Conservation (phyloP, 805 yeast species). For the Yarrowia keelungensis region DNA sequence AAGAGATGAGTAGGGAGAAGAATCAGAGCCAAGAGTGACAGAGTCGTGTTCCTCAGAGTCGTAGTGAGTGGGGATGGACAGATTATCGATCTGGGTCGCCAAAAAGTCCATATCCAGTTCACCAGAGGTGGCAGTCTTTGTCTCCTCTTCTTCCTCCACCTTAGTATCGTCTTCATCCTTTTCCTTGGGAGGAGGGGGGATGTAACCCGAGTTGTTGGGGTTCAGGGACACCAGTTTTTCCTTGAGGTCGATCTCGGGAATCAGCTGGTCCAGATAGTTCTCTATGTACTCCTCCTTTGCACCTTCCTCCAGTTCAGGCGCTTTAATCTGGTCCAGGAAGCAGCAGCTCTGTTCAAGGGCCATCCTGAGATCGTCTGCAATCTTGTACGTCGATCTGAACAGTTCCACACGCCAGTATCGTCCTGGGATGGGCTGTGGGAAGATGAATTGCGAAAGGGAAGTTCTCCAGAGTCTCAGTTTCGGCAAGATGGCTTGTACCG, state of each 20-base stretch:
- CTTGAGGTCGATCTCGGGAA: slow-evolving; percentile 9
- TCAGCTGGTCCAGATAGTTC: slow-evolving; percentile 18
- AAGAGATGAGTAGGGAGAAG: slow-evolving; percentile 21
- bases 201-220: slow-evolving; percentile 31
- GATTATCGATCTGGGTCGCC: slow-evolving; percentile 9
- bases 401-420: slow-evolving; percentile 68
- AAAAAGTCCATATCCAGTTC: slow-evolving; percentile 6
- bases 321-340: slow-evolving; percentile 25
- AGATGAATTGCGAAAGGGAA: slow-evolving; percentile 57
- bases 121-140: neutral
- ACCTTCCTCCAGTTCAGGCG: slow-evolving; percentile 29
- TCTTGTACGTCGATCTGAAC: slow-evolving; percentile 44
- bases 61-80: slow-evolving; percentile 9
- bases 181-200: slow-evolving; percentile 4
- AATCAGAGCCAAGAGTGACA: slow-evolving; percentile 1
- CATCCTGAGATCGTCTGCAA: slow-evolving; percentile 31
- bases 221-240: slow-evolving; percentile 40
- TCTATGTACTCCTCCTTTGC: slow-evolving; percentile 34
- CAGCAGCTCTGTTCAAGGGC: slow-evolving; percentile 31
- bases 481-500: slow-evolving; percentile 77
- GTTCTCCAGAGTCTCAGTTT: slow-evolving; percentile 64
- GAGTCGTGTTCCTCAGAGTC: slow-evolving; percentile 3
- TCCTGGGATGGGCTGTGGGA: slow-evolving; percentile 76
- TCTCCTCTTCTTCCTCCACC: neutral
- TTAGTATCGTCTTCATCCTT: neutral